A percentile compares a stretch with the other conserved stretches of the same genome.
These are phyloP conservation scores for Fusarium sp. DNA, from an alignment of 2,329 filamentous ascomycete species.

Conservation along the genomic window DNA sequence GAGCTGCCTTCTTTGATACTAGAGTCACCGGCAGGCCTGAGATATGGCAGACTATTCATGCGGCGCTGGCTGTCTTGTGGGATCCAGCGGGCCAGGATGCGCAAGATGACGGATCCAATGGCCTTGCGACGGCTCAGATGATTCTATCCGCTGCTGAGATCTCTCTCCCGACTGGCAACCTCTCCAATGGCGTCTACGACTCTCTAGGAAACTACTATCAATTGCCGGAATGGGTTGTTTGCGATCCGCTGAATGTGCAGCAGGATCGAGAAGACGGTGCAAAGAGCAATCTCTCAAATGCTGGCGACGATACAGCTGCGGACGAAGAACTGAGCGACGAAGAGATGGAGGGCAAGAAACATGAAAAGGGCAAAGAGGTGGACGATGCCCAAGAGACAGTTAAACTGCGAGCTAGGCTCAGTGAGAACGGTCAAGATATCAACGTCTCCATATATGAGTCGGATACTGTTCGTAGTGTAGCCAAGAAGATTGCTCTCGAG, in stretches of 20 bases:
- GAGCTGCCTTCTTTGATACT: constrained; percentile 89
- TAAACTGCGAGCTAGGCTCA: constrained; percentile 69
- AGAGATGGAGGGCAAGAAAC: constrained; percentile 53
- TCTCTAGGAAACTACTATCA: constrained; percentile 74
- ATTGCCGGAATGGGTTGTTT: constrained; percentile 73
- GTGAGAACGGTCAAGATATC: constrained; percentile 73
- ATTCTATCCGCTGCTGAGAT: constrained; percentile 82
- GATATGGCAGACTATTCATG: constrained; percentile 80
- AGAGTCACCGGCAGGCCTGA: constrained; percentile 80
- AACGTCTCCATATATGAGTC: constrained; percentile 64
- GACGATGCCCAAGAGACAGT: constrained; percentile 64
- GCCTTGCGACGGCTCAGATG: constrained; percentile 76
- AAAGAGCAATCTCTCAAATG: constrained; percentile 48
- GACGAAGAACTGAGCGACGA: constrained; percentile 53
- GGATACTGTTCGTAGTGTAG: constrained; percentile 72
- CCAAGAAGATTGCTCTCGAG: constrained; percentile 70
- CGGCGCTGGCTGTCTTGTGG: constrained; percentile 75
- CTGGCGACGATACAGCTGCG: constrained; percentile 50
- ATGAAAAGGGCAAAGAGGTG: constrained; percentile 69
- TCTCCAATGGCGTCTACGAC: constrained; percentile 78
- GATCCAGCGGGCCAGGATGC: constrained; percentile 55
- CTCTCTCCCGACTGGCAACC: constrained; percentile 76
- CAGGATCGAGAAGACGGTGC: constrained; percentile 47
- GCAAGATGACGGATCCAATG: constrained; percentile 51
- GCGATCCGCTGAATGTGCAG: constrained; percentile 68